Evolutionary conservation across 768 basidiomycete species (phyloP).

Genomic region (Boletellus ananas): DNA sequence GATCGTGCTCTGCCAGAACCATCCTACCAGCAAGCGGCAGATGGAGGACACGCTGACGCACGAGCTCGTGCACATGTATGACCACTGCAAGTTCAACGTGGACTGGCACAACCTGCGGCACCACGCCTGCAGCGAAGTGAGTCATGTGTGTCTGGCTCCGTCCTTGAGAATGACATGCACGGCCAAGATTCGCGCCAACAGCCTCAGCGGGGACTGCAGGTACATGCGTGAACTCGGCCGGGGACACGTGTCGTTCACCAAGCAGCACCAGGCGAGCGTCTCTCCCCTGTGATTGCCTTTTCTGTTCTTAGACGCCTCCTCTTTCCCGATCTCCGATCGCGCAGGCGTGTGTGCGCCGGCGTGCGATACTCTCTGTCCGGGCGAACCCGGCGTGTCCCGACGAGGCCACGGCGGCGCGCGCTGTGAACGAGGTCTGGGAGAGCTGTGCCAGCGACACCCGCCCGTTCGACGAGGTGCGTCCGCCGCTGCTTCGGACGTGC

Average conservation of each 20-base stretch:
- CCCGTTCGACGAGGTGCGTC: constrained; percentile 89
- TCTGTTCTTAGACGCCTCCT: constrained; percentile 8
- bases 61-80: constrained; percentile 93
- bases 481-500: neutral
- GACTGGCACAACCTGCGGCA: constrained; percentile 88
- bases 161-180: neutral
- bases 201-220: constrained; percentile 88
- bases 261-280: constrained; percentile 81
- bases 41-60: constrained; percentile 94
- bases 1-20: constrained; percentile 81
- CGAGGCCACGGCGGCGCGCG: constrained; percentile 73
- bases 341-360: constrained; percentile 85
- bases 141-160: constrained; percentile 19
- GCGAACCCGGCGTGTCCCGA: constrained; percentile 80
- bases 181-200: constrained; percentile 88
- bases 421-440: constrained; percentile 96
- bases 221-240: constrained; percentile 78
- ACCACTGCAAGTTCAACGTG: constrained; percentile 92
- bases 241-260: constrained; percentile 76
- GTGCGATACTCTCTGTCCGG: constrained; percentile 78
- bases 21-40: constrained; percentile 75
- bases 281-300: constrained; percentile 8
- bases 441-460: constrained; percentile 93
- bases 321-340: constrained; percentile 8
- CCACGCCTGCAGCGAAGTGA: constrained; percentile 95